Conservation (phyloP, 2,329 filamentous ascomycete species). For the Cercospora berteroae region DNA sequence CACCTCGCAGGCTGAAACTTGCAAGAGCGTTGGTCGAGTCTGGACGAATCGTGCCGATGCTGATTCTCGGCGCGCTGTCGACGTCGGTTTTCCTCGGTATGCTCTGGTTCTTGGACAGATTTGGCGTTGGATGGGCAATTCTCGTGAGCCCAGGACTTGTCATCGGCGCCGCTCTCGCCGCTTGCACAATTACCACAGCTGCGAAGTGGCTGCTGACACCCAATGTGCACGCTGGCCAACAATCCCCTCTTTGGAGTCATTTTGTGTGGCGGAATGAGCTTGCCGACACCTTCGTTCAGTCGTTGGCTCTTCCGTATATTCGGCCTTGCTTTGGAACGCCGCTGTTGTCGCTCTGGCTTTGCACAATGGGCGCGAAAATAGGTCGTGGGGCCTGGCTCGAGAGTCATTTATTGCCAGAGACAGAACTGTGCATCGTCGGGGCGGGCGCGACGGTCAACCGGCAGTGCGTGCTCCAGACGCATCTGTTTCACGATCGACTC, state of each 20-base stretch:
- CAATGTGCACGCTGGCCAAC: constrained; percentile 7
- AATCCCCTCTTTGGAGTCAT: constrained; percentile 11
- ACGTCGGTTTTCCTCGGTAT: constrained; percentile 2
- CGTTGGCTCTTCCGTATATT: constrained; percentile 8
- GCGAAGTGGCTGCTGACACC: constrained; percentile 14
- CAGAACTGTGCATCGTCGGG: neutral
- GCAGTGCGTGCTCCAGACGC: constrained; percentile 1
- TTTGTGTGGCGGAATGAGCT: constrained; percentile 14
- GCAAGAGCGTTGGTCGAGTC: constrained; percentile 6
- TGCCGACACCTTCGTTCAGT: constrained; percentile 11
- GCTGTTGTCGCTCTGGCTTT: constrained; percentile 5
- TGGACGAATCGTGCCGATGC: constrained; percentile 1
- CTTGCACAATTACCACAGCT: constrained; percentile 7
- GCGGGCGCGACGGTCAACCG: constrained; percentile 5
- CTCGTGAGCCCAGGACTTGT: constrained; percentile 5
- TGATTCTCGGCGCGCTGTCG: constrained; percentile 4
- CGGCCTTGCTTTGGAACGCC: constrained; percentile 5
- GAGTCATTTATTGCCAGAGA: constrained; percentile 5
- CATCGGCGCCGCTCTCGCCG: neutral
- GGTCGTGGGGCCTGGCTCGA: constrained; percentile 5
- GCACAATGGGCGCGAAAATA: constrained; percentile 2
- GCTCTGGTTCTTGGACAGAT: neutral
- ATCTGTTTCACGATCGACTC: constrained; percentile 7
- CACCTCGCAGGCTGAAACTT: neutral
- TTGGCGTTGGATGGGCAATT: constrained; percentile 9